Conservation (phyloP, 2,329 filamentous ascomycete genomes). For the Fusarium sulawesiense region DNA sequence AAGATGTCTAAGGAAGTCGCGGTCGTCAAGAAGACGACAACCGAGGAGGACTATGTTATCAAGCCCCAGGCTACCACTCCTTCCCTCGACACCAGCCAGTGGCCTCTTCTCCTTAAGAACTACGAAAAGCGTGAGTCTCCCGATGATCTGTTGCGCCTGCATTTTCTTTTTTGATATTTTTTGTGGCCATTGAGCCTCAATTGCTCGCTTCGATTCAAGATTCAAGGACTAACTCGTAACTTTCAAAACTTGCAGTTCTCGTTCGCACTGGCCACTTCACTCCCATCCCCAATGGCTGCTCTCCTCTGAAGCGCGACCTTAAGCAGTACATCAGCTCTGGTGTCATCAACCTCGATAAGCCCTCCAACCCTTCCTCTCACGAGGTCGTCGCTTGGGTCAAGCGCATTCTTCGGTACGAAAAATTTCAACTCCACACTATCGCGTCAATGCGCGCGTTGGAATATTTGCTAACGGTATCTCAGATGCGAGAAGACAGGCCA, state of each 20-base stretch:
- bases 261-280: constrained; percentile 97
- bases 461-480: constrained; percentile 18
- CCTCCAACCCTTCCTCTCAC: constrained; percentile 96
- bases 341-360: constrained; percentile 90
- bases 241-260: constrained; percentile 69
- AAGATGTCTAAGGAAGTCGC: constrained; percentile 62
- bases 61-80: constrained; percentile 89
- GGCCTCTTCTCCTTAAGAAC: constrained; percentile 95
- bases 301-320: constrained; percentile 91
- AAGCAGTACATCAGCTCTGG: constrained; percentile 97
- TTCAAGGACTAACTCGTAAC: constrained; percentile 32
- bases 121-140: constrained; percentile 83
- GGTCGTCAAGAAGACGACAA: constrained; percentile 49
- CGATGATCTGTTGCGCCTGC: not conserved
- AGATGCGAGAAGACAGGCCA: constrained; percentile 91
- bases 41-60: constrained; percentile 81
- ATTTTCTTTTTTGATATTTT: constrained; percentile 2
- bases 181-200: constrained; percentile 5
- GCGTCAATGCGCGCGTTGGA: constrained; percentile 26
- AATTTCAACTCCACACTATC: constrained; percentile 3
- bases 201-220: constrained; percentile 2
- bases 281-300: constrained; percentile 92
- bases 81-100: constrained; percentile 84
- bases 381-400: constrained; percentile 99
- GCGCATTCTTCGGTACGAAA: constrained; percentile 84